Conservation (phyloP, 805 yeast genomes). For the Sugiyamaella smithiae region DNA sequence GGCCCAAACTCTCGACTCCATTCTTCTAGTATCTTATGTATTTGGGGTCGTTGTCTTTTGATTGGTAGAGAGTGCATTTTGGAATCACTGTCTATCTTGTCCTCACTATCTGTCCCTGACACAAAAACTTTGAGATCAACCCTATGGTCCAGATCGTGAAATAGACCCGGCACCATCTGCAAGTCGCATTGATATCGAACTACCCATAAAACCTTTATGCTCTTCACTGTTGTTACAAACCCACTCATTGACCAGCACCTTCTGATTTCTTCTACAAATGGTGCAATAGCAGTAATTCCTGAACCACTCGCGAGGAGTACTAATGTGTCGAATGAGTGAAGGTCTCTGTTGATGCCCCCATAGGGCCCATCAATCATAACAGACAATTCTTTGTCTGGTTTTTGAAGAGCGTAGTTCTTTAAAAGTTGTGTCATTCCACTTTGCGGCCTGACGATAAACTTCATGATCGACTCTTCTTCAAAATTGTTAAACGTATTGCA, state of each 20-base stretch:
- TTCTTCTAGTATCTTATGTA: no score
- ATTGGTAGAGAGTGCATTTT: no score
- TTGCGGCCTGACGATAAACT: slow-evolving; percentile 37
- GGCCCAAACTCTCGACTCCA: background rate
- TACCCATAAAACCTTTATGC: slow-evolving; percentile 19
- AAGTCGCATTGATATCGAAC: no score
- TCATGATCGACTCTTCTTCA: slow-evolving; percentile 29
- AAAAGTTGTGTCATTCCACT: slow-evolving; percentile 19
- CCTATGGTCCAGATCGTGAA: no score
- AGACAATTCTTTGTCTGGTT: slow-evolving; percentile 22
- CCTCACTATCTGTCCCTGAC: no score
- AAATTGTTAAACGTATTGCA: slow-evolving; percentile 1
- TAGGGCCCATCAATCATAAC: slow-evolving; percentile 47
- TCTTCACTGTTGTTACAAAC: background rate
- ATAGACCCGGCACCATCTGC: no score
- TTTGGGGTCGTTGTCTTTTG: no score
- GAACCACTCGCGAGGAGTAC: slow-evolving; percentile 44
- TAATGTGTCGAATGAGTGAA: slow-evolving; percentile 42
- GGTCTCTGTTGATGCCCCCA: slow-evolving; percentile 44
- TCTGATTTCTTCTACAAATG: slow-evolving; percentile 14
- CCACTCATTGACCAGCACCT: background rate
- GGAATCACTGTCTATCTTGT: no score
- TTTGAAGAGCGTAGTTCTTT: slow-evolving; percentile 13
- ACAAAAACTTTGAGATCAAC: no score
- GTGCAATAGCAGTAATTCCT: slow-evolving; percentile 39